These are phyloP conservation scores for Heliamphora pulchella DNA, from an alignment of 179 eudicot genomes.

Conservation along the genomic window DNA sequence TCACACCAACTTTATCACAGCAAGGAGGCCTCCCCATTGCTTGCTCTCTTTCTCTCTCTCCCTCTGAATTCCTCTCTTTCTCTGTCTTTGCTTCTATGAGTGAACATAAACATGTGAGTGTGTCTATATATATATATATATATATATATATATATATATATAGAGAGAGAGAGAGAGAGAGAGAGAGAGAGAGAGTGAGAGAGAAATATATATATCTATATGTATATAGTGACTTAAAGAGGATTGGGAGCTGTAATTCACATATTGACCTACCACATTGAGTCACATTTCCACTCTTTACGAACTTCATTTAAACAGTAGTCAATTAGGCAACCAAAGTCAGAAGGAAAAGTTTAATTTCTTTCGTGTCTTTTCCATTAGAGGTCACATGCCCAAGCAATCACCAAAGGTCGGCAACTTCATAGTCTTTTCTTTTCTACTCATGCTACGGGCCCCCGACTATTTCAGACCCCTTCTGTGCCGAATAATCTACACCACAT, in stretches of 20 bases:
- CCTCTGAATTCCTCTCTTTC: not conserved
- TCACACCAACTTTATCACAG: slow-evolving; percentile 26
- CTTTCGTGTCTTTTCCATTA: not conserved
- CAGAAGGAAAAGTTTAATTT: not conserved
- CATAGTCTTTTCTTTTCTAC: not conserved
- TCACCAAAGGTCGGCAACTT: not conserved
- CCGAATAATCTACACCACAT: too few relatives aligned
- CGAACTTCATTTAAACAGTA: not conserved
- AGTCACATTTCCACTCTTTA: not conserved
- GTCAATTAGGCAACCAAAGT: not conserved
- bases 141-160: too few relatives aligned
- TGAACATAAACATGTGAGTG: too few relatives aligned
- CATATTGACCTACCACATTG: not conserved
- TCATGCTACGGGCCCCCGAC: too few relatives aligned
- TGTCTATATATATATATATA: too few relatives aligned
- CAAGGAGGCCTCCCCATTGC: slow-evolving; percentile 54
- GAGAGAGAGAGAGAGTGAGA: too few relatives aligned
- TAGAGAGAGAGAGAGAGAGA: too few relatives aligned
- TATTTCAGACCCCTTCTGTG: too few relatives aligned
- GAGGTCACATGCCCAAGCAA: not conserved
- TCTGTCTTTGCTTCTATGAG: not conserved
- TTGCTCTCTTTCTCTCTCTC: slow-evolving; percentile 8
- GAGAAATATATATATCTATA: not conserved
- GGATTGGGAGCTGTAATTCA: not conserved
- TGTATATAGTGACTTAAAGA: slow-evolving; percentile 6